Conservation (phyloP, 768 basidiomycete species). For the Clavaria fumosa region DNA sequence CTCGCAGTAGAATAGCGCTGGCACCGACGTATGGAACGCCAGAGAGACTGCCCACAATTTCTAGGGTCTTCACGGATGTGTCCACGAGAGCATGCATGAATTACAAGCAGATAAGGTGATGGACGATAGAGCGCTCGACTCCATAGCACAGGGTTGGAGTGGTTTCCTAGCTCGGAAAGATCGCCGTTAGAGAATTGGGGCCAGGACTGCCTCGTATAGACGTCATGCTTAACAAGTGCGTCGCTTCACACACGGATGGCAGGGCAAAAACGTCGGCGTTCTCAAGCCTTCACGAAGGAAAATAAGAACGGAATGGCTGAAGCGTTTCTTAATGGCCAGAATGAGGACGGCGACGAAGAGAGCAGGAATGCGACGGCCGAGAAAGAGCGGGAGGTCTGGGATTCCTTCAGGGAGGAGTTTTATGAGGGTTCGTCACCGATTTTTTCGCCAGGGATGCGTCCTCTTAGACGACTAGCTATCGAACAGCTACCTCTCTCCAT, state of each 20-base stretch:
- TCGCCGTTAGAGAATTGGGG: too few species aligned
- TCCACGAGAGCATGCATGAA: too few species aligned
- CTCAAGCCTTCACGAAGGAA: slow-evolving; percentile 23
- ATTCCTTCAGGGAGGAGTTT: slow-evolving; percentile 62
- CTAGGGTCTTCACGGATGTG: slow-evolving; percentile 12
- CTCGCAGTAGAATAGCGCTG: slow-evolving; percentile 26
- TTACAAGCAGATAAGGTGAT: too few species aligned
- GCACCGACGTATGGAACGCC: slow-evolving; percentile 33
- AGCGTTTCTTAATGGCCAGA: background rate
- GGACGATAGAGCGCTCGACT: too few species aligned
- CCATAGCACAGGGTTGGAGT: too few species aligned
- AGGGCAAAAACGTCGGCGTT: slow-evolving; percentile 37
- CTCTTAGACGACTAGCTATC: slow-evolving; percentile 31
- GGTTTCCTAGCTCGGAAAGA: too few species aligned
- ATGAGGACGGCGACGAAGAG: background rate
- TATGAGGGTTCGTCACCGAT: slow-evolving; percentile 42
- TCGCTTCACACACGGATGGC: too few species aligned
- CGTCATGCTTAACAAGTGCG: too few species aligned
- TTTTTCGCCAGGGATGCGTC: background rate
- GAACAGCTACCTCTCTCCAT: slow-evolving; percentile 67
- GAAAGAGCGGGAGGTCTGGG: slow-evolving; percentile 47
- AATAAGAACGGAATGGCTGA: slow-evolving; percentile 10
- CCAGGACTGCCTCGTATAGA: too few species aligned
- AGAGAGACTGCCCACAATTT: slow-evolving; percentile 27
- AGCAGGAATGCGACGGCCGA: background rate